phyloP scores from a whole-genome alignment of 805 yeast genomes.

The Pichia californica region DNA sequence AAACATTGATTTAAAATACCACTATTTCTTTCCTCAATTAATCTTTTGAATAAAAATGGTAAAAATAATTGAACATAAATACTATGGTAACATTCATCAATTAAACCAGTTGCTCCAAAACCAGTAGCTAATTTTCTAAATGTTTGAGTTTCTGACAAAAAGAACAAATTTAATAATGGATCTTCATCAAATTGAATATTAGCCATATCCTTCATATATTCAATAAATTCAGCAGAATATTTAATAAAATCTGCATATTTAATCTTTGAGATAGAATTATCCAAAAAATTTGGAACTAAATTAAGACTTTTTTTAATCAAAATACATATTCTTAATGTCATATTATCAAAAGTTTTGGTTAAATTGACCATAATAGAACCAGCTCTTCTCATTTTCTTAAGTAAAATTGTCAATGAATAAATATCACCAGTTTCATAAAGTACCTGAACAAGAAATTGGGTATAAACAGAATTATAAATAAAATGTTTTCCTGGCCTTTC shows the following conservation, averaged over 20 bases:
- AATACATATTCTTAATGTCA: slow-evolving; percentile 46
- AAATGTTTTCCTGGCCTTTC: slow-evolving; percentile 95
- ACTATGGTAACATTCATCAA: slow-evolving; percentile 67
- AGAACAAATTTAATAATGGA: slow-evolving; percentile 35
- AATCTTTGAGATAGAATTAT: slow-evolving; percentile 40
- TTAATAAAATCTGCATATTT: slow-evolving; percentile 38
- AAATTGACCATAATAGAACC: slow-evolving; percentile 70
- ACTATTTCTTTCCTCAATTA: background rate
- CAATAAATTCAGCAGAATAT: slow-evolving; percentile 30
- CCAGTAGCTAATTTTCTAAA: slow-evolving; percentile 72
- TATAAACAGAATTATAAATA: slow-evolving; percentile 65
- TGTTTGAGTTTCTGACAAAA: slow-evolving; percentile 48
- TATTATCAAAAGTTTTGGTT: slow-evolving; percentile 57
- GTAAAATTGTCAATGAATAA: slow-evolving; percentile 49
- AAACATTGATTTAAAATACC: background rate
- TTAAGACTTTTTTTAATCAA: slow-evolving; percentile 40
- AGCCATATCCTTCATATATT: slow-evolving; percentile 29
- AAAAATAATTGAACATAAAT: slow-evolving; percentile 47
- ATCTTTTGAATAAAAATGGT: slow-evolving; percentile 15
- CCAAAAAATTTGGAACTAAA: slow-evolving; percentile 44
- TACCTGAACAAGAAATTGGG: slow-evolving; percentile 54
- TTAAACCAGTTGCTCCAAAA: slow-evolving; percentile 66
- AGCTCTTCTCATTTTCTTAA: slow-evolving; percentile 70
- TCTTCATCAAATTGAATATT: slow-evolving; percentile 29
- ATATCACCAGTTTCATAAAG: slow-evolving; percentile 50